Percentiles rank a stretch among this genome's conserved stretches.
phyloP scores from a whole-genome alignment of 768 basidiomycete species.

The Pleurotus cornucopiae region DNA sequence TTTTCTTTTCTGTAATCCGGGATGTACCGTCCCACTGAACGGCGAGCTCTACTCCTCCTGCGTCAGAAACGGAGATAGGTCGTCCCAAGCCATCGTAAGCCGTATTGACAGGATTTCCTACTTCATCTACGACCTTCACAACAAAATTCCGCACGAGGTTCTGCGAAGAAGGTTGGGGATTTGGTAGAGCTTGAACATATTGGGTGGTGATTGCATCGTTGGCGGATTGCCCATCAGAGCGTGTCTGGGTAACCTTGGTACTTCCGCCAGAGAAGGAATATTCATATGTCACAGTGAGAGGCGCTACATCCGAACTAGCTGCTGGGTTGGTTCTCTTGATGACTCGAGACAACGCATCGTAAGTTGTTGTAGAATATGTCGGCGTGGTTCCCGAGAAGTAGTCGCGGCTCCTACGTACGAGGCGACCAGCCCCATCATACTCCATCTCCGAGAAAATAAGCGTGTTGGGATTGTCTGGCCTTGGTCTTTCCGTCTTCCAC shows the following conservation, averaged over 20 bases:
- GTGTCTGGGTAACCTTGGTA: conserved; percentile 1
- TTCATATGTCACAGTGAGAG: neutral
- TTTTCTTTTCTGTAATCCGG: neutral
- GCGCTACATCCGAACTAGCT: neutral
- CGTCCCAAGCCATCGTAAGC: neutral
- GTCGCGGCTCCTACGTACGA: neutral
- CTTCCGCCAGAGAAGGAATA: neutral
- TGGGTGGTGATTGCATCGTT: neutral
- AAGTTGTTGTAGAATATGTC: neutral
- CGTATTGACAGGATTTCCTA: neutral
- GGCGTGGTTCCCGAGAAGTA: conserved; percentile 1
- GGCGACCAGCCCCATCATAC: conserved; percentile 1
- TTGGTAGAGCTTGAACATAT: conserved; percentile 1
- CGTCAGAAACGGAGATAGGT: neutral
- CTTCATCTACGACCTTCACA: neutral
- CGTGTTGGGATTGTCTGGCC: neutral
- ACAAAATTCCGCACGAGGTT: conserved; percentile 2
- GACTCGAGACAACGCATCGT: neutral
- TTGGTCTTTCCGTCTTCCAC: neutral
- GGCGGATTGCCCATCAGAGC: neutral
- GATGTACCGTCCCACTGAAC: conserved; percentile 1
- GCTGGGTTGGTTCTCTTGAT: neutral
- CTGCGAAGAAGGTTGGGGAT: neutral
- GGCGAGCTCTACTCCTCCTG: neutral
- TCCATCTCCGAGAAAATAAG: neutral